phyloP scores from a whole-genome alignment of 495 filamentous ascomycete genomes.

The Penicillium pancosmium region DNA sequence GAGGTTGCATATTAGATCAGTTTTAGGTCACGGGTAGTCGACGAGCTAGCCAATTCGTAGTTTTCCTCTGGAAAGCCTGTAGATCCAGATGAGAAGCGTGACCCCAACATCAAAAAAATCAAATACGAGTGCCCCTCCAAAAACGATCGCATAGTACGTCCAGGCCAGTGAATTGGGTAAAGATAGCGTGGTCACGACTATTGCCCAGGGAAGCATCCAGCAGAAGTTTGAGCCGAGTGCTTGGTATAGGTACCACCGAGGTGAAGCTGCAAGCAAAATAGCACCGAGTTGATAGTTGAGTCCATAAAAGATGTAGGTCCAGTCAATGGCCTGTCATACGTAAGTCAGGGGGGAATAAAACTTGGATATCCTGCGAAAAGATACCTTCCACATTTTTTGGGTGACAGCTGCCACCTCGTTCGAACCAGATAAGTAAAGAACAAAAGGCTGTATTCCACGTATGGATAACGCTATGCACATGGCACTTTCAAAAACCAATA shows the following conservation, averaged over 20 bases:
- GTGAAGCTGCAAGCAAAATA: slow-evolving; percentile 65
- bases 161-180: slow-evolving; percentile 60
- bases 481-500: slow-evolving; percentile 60
- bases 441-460: slow-evolving; percentile 60
- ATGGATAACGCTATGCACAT: slow-evolving; percentile 64
- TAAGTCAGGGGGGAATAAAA: background rate
- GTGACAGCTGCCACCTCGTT: slow-evolving; percentile 61
- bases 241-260: slow-evolving; percentile 71
- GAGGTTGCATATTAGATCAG: too few species aligned
- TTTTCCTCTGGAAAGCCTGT: slow-evolving; percentile 15
- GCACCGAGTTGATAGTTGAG: slow-evolving; percentile 64
- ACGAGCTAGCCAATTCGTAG: background rate
- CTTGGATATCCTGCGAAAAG: slow-evolving; percentile 11
- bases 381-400: slow-evolving; percentile 65
- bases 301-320: slow-evolving; percentile 74
- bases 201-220: slow-evolving; percentile 73
- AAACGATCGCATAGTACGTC: slow-evolving; percentile 68
- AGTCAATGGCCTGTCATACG: slow-evolving; percentile 55
- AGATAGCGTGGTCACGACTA: slow-evolving; percentile 54
- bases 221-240: slow-evolving; percentile 64
- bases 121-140: slow-evolving; percentile 72
- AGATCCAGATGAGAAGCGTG: slow-evolving; percentile 7
- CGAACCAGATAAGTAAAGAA: slow-evolving; percentile 58
- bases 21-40: background rate
- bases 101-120: slow-evolving; percentile 52